These are phyloP conservation scores for Vitis cinerea DNA, from an alignment of 164 flowering plant genomes.

Conservation along the genomic window DNA sequence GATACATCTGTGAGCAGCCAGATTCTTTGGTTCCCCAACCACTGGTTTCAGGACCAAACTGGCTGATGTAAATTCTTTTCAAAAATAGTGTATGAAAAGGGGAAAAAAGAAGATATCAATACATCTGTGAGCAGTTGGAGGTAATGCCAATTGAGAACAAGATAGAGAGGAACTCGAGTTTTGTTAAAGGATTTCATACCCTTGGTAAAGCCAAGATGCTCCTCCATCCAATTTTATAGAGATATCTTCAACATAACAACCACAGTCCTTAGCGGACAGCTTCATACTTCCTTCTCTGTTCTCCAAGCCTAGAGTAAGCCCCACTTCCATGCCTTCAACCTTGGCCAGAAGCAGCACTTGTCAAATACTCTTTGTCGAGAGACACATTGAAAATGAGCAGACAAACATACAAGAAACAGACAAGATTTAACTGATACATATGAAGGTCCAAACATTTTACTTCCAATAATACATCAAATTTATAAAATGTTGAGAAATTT, in stretches of 20 bases:
- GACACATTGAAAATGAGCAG: slow-evolving; percentile 13
- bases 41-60: neutral
- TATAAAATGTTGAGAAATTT: neutral
- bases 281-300: slow-evolving; percentile 61
- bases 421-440: neutral
- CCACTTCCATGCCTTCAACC: slow-evolving; percentile 93
- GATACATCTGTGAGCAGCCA: too few species aligned
- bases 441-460: neutral
- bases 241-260: slow-evolving; percentile 66
- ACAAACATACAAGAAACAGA: slow-evolving; percentile 2
- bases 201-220: slow-evolving; percentile 97
- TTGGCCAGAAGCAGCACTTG: slow-evolving; percentile 30
- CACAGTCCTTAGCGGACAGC: slow-evolving; percentile 60
- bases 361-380: slow-evolving; percentile 16
- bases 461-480: neutral
- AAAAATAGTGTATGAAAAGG: too few species aligned
- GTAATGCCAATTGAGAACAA: neutral
- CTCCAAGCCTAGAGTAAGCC: slow-evolving; percentile 66
- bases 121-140: too few species aligned
- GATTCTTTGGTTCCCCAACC: neutral
- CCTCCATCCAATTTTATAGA: slow-evolving; percentile 83
- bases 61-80: neutral
- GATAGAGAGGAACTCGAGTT: neutral
- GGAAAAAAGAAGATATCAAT: too few species aligned
- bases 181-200: slow-evolving; percentile 38